Base-by-base conservation (phyloP, 148 eudicot genomes). In the Vaccinium myrtillus region DNA sequence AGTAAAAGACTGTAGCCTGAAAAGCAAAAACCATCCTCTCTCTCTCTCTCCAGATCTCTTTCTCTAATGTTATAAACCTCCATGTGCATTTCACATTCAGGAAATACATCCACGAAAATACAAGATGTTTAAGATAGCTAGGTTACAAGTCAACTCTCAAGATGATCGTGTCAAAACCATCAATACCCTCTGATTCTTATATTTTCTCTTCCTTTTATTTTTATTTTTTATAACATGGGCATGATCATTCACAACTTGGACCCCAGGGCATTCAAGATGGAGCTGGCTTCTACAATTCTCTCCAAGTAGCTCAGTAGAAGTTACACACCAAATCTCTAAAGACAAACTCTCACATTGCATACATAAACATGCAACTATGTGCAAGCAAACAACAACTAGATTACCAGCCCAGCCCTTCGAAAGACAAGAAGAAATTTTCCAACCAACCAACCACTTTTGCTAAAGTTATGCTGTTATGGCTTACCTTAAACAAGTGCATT, bases 401-500 rank as follows among this genome's bases (percentile, higher is more conserved):
- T 21, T 12, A 56, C 7, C 32, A 32, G 49, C 8, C 67, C 69
- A 53, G 4, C 59, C 12, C 27, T 76, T 49, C n/a, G 16, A 78
- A 79, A 25, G 50, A 55, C 8, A 19, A 6, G 18, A 76, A 51
- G 8, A 58, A 84, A 63, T 16, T 19, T 59, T 30, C 4, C 19
- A 30, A 49, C 30, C 15, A 30, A 49, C 49, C 8, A 78, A 77
- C 49, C 30, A 16, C 23, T 14, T 49, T 16, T 51, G 10, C 13
- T 6, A 19, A 18, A 74, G 50, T 77, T 14, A 46, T 59, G 77
- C 46, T 43, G 46, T 43, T 43, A 43, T 43, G 27, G 86, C 23
- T 75, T 89, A 97, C 99, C 98, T 97, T 95, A 90, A 91, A 95
- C 86, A 95, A 90, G 70, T 91, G 95, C 95, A 97, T 92, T 50